Evolutionary conservation across 441 rosid species (phyloP).

Genomic region (Erysimum pusillum): DNA sequence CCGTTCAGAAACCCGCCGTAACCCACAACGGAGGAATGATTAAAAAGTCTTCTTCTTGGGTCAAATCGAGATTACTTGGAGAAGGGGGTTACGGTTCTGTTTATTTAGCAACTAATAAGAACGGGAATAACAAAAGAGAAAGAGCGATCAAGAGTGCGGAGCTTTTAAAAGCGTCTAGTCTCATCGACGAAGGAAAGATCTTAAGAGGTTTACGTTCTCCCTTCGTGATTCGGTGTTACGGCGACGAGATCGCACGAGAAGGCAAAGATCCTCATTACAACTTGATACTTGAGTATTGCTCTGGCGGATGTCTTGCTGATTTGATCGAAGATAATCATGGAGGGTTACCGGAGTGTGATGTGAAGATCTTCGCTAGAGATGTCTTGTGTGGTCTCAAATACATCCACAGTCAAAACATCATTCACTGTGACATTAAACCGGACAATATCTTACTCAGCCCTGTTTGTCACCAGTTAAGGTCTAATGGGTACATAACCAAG

Average conservation of each 20-base stretch:
- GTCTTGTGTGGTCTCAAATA: conserved; percentile 1
- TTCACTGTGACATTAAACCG: conserved; percentile 13
- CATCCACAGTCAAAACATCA: background rate
- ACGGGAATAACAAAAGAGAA: background rate
- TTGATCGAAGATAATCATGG: background rate
- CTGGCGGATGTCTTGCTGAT: background rate
- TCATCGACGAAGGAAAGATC: background rate
- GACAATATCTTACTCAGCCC: conserved; percentile 4
- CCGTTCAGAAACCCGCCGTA: background rate
- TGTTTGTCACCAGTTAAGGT: background rate
- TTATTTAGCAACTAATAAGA: background rate
- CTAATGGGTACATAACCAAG: background rate
- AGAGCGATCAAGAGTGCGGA: conserved; percentile 8
- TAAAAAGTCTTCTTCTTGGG: conserved; percentile 13
- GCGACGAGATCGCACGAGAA: background rate
- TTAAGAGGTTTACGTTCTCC: background rate
- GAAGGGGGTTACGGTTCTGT: conserved; percentile 10
- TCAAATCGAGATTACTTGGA: conserved; percentile 7
- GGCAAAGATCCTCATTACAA: background rate
- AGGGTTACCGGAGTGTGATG: background rate
- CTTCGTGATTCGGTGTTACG: background rate
- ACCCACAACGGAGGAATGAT: background rate
- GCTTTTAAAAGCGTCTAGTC: background rate
- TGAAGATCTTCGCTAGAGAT: conserved; percentile 1
- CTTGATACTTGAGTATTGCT: conserved; percentile 20